Evolutionary conservation across 768 basidiomycete species (phyloP).

Genomic region (Pleurotus tuber-regium): DNA sequence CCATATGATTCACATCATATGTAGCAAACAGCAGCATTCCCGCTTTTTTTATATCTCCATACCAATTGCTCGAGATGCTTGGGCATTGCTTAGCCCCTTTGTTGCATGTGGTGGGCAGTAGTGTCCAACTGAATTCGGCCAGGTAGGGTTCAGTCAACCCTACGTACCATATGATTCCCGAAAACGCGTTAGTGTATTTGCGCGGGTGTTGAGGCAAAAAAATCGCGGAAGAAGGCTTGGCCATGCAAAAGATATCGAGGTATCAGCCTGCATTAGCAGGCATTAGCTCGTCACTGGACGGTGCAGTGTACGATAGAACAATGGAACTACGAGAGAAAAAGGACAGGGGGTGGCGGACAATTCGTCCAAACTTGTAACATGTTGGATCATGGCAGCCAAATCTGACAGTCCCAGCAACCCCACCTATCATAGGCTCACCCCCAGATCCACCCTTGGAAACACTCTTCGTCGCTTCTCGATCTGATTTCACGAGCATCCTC

Average conservation of each 20-base stretch:
- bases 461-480: background rate
- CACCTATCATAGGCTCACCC: conserved; percentile 3
- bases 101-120: conserved; percentile 2
- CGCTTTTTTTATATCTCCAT: conserved; percentile 6
- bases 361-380: conserved; percentile 6
- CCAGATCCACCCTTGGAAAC: conserved; percentile 9
- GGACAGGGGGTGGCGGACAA: conserved; percentile 8
- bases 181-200: background rate
- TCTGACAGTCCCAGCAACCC: conserved; percentile 10
- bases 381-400: conserved; percentile 9
- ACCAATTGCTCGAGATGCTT: background rate
- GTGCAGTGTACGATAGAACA: no score
- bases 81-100: background rate
- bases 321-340: no score
- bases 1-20: conserved; percentile 8
- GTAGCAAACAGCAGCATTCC: conserved; percentile 2
- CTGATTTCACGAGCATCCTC: conserved; percentile 6
- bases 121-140: no score
- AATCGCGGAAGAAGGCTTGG: no score
- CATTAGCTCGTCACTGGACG: no score
- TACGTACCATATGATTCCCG: conserved; percentile 3
- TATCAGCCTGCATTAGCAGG: no score
- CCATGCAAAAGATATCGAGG: no score
- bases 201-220: no score
- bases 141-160: background rate